Evolutionary conservation across 306 rosid genomes (phyloP).

Genomic region (Inga leiocalycina): DNA sequence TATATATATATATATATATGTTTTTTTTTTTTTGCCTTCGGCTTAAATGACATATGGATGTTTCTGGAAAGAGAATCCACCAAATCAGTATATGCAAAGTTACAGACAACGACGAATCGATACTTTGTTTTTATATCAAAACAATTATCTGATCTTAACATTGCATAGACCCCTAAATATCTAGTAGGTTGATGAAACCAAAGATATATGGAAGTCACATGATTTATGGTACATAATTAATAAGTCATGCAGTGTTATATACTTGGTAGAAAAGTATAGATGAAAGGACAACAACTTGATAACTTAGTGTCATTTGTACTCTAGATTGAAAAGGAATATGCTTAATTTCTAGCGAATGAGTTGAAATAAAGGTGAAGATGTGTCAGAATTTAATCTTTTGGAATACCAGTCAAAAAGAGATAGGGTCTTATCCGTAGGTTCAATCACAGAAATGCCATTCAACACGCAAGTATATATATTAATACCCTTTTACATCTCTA

Average conservation of each 20-base stretch:
- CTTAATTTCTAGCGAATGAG: slow-evolving; percentile 1
- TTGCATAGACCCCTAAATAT: slow-evolving; percentile 4
- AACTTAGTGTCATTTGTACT: not conserved
- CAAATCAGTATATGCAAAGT: not conserved
- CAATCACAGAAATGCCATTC: not conserved
- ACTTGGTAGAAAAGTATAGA: not conserved
- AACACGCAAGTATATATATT: not conserved
- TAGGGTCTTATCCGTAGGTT: not conserved
- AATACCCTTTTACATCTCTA: not conserved
- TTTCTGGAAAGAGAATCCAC: not conserved
- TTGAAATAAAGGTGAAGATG: not conserved
- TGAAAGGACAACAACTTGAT: not conserved
- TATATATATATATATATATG: too few species aligned
- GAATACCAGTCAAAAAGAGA: not conserved
- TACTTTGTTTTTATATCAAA: not conserved
- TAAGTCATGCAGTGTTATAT: not conserved
- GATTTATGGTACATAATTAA: not conserved
- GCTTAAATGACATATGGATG: not conserved
- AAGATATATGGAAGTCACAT: not conserved
- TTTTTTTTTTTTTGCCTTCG: not conserved
- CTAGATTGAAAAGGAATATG: not conserved
- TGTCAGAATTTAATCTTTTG: not conserved
- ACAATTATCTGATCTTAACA: not conserved
- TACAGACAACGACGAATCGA: not conserved
- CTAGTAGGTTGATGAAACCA: not conserved